Conservation (phyloP, 768 basidiomycete genomes). For the Agrocybe pediades region DNA sequence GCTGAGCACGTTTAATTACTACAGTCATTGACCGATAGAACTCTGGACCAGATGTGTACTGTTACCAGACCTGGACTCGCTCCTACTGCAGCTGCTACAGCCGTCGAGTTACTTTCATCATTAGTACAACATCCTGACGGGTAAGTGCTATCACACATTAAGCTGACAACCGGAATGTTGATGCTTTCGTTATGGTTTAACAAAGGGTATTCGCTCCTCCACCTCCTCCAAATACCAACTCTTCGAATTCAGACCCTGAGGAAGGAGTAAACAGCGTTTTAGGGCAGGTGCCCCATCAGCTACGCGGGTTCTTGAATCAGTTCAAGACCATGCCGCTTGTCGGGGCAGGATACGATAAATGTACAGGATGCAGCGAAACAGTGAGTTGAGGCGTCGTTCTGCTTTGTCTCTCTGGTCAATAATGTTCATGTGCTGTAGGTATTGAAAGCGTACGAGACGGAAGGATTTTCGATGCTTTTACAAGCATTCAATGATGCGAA, state of each 20-base stretch:
- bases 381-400: conserved; percentile 38
- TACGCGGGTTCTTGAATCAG: conserved; percentile 87
- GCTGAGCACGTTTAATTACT: conserved; percentile 19
- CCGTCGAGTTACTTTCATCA: conserved; percentile 90
- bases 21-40: conserved; percentile 75
- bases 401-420: neutral
- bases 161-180: neutral
- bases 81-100: conserved; percentile 87
- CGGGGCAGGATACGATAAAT: conserved; percentile 83
- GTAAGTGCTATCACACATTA: conserved; percentile 41
- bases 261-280: conserved; percentile 54
- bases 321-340: conserved; percentile 85
- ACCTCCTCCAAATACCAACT: conserved; percentile 49
- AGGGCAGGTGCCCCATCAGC: conserved; percentile 91
- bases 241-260: conserved; percentile 25
- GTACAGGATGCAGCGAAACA: conserved; percentile 87
- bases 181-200: neutral
- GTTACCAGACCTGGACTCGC: conserved; percentile 96
- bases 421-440: conserved; percentile 46
- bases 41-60: conserved; percentile 99
- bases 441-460: conserved; percentile 75
- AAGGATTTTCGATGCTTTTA: conserved; percentile 79
- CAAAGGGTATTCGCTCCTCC: conserved; percentile 61
- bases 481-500: conserved; percentile 82
- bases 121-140: conserved; percentile 88